A percentile compares a stretch with the other conserved stretches of the same genome.
phyloP scores from a whole-genome alignment of 169 alveolate genomes.

The Plasmodium knowlesi region DNA sequence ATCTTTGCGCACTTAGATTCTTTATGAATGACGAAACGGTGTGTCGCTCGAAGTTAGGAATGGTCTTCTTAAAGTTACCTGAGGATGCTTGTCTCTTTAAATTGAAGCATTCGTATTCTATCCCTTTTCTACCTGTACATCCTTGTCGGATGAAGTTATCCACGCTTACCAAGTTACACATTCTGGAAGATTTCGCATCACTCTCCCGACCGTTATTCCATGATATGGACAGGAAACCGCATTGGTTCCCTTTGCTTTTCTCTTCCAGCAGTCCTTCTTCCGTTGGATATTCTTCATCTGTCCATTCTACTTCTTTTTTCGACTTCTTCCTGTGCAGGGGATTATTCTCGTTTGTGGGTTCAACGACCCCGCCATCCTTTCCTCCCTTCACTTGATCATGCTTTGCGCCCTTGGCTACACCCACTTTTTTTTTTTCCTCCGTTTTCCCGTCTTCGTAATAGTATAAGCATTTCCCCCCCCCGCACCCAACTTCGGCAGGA shows the following conservation, averaged over 20 bases:
- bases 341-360: background rate
- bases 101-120: background rate
- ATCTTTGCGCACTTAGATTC: constrained; percentile 45
- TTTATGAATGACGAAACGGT: constrained; percentile 66
- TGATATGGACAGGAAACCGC: background rate
- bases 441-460: background rate
- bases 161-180: background rate
- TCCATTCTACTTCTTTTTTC: background rate
- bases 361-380: background rate
- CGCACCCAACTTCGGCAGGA: background rate
- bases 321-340: background rate
- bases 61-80: background rate
- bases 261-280: background rate
- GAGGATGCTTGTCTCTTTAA: background rate
- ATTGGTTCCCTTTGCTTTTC: background rate
- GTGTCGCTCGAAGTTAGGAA: constrained; percentile 56
- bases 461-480: background rate
- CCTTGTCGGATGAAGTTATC: background rate
- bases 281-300: background rate
- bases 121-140: background rate
- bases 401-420: background rate
- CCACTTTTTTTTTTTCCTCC: background rate
- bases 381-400: background rate
- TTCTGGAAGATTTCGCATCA: background rate
- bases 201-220: background rate